phyloP scores from a whole-genome alignment of 75 land plant species.

The Selaginella moellendorffii region DNA sequence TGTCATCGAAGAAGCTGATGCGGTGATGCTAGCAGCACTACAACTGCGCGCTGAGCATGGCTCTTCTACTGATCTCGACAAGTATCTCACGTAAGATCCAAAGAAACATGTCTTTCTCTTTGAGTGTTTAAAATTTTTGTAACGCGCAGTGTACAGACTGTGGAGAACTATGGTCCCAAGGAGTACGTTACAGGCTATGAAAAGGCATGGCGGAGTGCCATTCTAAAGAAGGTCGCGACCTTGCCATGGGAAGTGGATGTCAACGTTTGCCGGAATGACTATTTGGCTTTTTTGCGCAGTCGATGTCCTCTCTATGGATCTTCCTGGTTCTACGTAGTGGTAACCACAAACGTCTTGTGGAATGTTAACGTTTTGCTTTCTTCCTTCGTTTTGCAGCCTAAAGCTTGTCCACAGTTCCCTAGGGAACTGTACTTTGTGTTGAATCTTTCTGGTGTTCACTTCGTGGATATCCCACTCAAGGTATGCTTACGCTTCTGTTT shows the following conservation, averaged over 20 bases:
- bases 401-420: constrained; percentile 17
- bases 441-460: constrained; percentile 23
- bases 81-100: constrained; percentile 15
- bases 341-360: constrained; percentile 17
- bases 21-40: constrained; percentile 25
- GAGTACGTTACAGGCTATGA: constrained; percentile 15
- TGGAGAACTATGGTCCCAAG: constrained; percentile 24
- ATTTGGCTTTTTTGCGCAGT: constrained; percentile 20
- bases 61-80: constrained; percentile 1
- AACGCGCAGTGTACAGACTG: constrained; percentile 13
- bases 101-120: too few relatives aligned
- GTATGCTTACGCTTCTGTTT: too few relatives aligned
- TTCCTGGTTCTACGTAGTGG: constrained; percentile 27
- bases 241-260: constrained; percentile 15
- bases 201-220: constrained; percentile 20
- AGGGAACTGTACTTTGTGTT: constrained; percentile 19
- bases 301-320: constrained; percentile 28
- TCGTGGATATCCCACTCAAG: constrained; percentile 18
- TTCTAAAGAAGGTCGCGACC: constrained; percentile 18
- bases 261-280: constrained; percentile 15
- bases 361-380: not conserved
- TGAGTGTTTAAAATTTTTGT: not conserved
- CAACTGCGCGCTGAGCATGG: constrained; percentile 22
- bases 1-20: constrained; percentile 15
- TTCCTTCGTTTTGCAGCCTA: constrained; percentile 17